A percentile compares a stretch with the other conserved stretches of the same genome.
phyloP scores from a whole-genome alignment of 2,329 filamentous ascomycete species.

The Atkinsonella texensis region DNA sequence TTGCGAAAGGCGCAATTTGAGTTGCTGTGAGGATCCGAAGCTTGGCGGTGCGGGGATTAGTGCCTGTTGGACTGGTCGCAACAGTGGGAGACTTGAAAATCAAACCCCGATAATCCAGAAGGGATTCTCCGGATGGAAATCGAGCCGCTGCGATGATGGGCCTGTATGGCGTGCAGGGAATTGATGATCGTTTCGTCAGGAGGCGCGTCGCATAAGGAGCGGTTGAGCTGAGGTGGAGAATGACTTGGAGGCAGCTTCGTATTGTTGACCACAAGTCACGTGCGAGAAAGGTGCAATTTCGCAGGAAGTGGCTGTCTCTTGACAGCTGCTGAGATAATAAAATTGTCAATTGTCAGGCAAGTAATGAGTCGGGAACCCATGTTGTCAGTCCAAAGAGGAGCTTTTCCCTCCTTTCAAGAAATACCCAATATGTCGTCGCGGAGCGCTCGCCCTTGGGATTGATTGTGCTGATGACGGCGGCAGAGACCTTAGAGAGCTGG shows the following conservation, averaged over 20 bases:
- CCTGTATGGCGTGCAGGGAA: background rate
- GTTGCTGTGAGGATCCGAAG: background rate
- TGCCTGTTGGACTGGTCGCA: background rate
- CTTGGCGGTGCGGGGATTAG: background rate
- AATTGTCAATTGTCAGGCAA: too few relatives aligned
- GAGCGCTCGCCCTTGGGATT: too few relatives aligned
- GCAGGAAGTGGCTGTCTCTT: background rate
- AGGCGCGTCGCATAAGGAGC: constrained; percentile 1
- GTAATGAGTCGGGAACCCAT: too few relatives aligned
- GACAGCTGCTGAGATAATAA: too few relatives aligned
- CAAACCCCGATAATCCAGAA: background rate
- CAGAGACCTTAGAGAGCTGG: too few relatives aligned
- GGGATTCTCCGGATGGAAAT: background rate
- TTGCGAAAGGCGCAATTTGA: background rate
- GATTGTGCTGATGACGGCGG: too few relatives aligned
- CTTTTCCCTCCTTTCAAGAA: too few relatives aligned
- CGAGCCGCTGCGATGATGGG: background rate
- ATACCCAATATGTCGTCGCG: too few relatives aligned
- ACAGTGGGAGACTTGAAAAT: background rate
- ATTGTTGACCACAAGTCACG: constrained; percentile 1
- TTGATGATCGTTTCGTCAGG: background rate
- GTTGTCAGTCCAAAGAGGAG: too few relatives aligned
- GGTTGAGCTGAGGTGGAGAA: background rate
- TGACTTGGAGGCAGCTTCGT: background rate
- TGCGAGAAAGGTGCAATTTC: background rate